These are phyloP conservation scores for Talaromyces thailandensis DNA, from an alignment of 495 filamentous ascomycete genomes.

Conservation along the genomic window DNA sequence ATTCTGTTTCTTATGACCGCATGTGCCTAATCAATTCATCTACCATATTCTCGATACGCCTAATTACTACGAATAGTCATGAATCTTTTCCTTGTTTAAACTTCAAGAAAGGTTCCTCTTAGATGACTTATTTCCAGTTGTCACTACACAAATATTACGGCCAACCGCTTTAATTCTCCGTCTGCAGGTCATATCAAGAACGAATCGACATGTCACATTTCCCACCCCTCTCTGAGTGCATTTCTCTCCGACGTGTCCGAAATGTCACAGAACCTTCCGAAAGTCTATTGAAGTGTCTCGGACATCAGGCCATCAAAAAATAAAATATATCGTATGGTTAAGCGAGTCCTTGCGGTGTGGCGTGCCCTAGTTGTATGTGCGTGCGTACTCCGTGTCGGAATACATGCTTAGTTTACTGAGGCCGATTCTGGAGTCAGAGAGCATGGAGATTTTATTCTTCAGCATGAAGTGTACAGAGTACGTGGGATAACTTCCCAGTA, in stretches of 20 bases:
- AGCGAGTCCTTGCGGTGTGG: not conserved
- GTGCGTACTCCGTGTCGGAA: not conserved
- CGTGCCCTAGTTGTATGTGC: not conserved
- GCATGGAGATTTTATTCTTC: not conserved
- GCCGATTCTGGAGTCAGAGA: not conserved
- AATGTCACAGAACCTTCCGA: not conserved
- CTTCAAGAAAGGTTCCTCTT: not conserved
- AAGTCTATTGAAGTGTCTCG: not conserved
- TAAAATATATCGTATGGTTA: not conserved
- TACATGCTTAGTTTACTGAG: not conserved
- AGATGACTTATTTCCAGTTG: not conserved
- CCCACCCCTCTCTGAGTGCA: not conserved
- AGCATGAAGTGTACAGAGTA: not conserved
- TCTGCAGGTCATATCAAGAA: not conserved
- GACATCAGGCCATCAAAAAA: not conserved
- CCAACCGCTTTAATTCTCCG: not conserved
- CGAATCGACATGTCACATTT: not conserved
- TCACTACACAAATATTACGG: not conserved
- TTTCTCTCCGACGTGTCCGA: not conserved
- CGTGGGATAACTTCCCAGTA: no score
- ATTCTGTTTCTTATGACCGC: not conserved
- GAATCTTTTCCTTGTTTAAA: not conserved
- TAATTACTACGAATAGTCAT: not conserved
- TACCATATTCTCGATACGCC: not conserved
- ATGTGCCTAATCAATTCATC: not conserved